A percentile compares a stretch with the other conserved stretches of the same genome.
phyloP scores from a whole-genome alignment of 768 basidiomycete genomes.

The Mycena latifolia region DNA sequence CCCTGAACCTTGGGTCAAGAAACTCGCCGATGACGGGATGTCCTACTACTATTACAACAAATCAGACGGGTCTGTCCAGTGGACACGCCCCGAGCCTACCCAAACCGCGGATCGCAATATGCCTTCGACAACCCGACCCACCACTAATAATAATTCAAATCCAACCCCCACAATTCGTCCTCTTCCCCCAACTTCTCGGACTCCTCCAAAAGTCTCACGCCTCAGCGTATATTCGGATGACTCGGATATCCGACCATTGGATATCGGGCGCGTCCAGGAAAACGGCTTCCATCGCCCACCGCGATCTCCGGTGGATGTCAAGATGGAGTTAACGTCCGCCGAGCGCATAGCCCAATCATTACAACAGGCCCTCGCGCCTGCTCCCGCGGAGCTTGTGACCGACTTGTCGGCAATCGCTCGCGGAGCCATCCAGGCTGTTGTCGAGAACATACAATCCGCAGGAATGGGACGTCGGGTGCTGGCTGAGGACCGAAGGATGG shows the following conservation, averaged over 20 bases:
- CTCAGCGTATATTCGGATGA: constrained; percentile 85
- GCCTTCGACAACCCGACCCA: constrained; percentile 29
- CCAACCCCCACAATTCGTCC: constrained; percentile 41
- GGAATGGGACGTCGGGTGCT: constrained; percentile 54
- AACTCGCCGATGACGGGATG: constrained; percentile 85
- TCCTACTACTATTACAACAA: constrained; percentile 86
- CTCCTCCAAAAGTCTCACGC: constrained; percentile 49
- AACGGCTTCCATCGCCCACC: constrained; percentile 24
- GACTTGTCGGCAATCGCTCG: constrained; percentile 72
- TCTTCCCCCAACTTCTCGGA: constrained; percentile 32
- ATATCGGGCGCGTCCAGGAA: constrained; percentile 43
- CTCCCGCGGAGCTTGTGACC: constrained; percentile 68
- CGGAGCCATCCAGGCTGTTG: constrained; percentile 71
- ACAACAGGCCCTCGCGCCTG: constrained; percentile 69
- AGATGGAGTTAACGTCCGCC: constrained; percentile 69
- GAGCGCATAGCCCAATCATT: constrained; percentile 77
- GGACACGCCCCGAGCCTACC: constrained; percentile 71
- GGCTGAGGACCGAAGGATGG: constrained; percentile 71
- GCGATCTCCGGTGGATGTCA: constrained; percentile 33
- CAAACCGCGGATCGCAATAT: constrained; percentile 27
- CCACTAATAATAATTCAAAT: constrained; percentile 32
- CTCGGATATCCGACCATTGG: constrained; percentile 74
- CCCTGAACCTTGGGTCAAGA: constrained; percentile 87
- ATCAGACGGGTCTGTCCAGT: constrained; percentile 72
- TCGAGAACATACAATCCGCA: constrained; percentile 67